These are phyloP conservation scores for Monosporascus sp. DNA, from an alignment of 2,329 filamentous ascomycete species.

Conservation along the genomic window DNA sequence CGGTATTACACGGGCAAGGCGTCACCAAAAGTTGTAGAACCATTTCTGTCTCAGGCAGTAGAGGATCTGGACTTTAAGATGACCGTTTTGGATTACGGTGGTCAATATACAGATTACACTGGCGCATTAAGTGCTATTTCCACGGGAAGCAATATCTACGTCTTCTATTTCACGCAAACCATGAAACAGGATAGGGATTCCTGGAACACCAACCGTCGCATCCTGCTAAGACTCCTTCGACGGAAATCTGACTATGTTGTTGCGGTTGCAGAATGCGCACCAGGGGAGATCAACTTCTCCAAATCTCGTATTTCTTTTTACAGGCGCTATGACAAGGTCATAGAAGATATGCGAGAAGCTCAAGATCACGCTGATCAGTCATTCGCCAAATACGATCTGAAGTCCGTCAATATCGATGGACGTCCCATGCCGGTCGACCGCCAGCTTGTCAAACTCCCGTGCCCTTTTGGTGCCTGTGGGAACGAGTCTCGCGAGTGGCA, in stretches of 20 bases:
- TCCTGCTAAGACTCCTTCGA: slow-evolving; percentile 2
- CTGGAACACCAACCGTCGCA: slow-evolving; percentile 1
- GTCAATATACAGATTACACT: background rate
- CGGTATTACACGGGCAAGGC: background rate
- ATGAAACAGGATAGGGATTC: slow-evolving; percentile 1
- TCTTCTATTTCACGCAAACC: slow-evolving; percentile 3
- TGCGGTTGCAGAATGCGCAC: slow-evolving; percentile 1
- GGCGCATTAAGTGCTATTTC: slow-evolving; percentile 2
- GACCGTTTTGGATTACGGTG: background rate
- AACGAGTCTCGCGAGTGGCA: slow-evolving; percentile 1
- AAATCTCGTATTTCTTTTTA: slow-evolving; percentile 3
- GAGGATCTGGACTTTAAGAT: background rate
- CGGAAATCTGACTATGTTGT: slow-evolving; percentile 7
- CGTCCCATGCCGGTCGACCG: background rate
- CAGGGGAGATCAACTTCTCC: background rate
- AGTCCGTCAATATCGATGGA: background rate
- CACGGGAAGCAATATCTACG: slow-evolving; percentile 3
- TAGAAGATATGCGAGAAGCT: slow-evolving; percentile 1
- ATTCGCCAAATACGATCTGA: slow-evolving; percentile 1
- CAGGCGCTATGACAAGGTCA: background rate
- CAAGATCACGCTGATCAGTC: slow-evolving; percentile 4
- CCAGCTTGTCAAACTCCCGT: slow-evolving; percentile 1
- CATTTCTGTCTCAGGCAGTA: background rate
- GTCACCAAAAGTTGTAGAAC: background rate
- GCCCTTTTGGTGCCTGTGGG: background rate